Base-by-base conservation (phyloP, 2,329 filamentous ascomycete genomes). In the Hypoxylon sp. region DNA sequence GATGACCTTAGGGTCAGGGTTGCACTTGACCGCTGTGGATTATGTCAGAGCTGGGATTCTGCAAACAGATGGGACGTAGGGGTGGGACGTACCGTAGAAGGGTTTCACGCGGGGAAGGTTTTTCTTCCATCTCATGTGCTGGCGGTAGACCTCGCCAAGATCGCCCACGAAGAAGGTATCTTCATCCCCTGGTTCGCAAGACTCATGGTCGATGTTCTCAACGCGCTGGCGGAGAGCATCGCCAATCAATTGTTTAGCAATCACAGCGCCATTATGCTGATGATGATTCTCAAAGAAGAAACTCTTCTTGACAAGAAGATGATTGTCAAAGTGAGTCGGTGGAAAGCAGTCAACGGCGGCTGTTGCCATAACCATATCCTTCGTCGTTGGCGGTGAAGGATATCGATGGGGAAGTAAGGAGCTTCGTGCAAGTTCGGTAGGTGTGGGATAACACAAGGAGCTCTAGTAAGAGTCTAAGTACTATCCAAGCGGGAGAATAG, bases 131-230 rank as follows among this genome's bases (percentile, higher is more conserved):
- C 95, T 92, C 81, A 98, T 85, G 79, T 98, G 95, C 89, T 99
- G 96, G 83, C 96, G 94, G 84, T 99, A 99, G 80, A 99, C 92
- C 85, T 98, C 94, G 82, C 96, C 96, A 78, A 99, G 90, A 85
- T 99, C 96, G 77, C 94, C 95, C 76, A 99, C 95, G 83, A 97
- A 99, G 84, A 99, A 99, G 67, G 96, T 92, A 83, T 98, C 96
- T 84, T 99, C 96, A 64, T 97, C 96, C 74, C 96, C 96, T 56
- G 94, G 89, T 73, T 93, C 92, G 84, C 96, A 99, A 76, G 87
- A 87, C 80, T 98, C 93, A 77, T 93, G 89, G 84, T 99, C 90
- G 80, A 99, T 91, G 77, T 85, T 88, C 79, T 93, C 89, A 73
- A 97, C 92, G 74, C 93, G 94, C 77, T 91, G 89, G 85, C 94